Evolutionary conservation across 805 yeast species (phyloP), one percentile per base, ranked within the genome.

Genomic region (Spathaspora gorwiae): DNA sequence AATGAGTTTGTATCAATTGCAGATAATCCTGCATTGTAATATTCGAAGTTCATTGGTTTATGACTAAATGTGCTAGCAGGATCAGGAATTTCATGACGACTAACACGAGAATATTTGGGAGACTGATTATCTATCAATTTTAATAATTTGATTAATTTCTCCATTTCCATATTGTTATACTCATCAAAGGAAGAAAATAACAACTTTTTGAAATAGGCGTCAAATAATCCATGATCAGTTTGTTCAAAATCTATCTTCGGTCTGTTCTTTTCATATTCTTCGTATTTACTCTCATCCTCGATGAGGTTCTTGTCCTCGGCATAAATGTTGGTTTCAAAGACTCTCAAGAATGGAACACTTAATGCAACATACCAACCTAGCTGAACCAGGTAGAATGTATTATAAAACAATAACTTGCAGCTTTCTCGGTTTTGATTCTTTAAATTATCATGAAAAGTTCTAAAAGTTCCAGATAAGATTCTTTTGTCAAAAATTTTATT

Each of bases 291-390:
- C 6, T 29, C 13, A 42, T 63, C 57, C 15, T 44, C 47, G 14
- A 60, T 45, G 6, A 54, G 38, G 2, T 53, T 44, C 3, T 48
- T 32, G 37, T 55, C 50, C 46, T 71, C 75, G 12, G 60, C 48
- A 39, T 60, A 58, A 1, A 61, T 48, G 45, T 60, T 64, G 44
- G 59, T 48, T 47, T 72, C 76, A 39, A 65, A 46, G 3, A 71
- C 60, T 30, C 66, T 50, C 6, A 67, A 54, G 51, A 69, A 72
- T 7, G 76, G 76, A 2, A 56, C 46, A 2, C 69, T 61, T 1
- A 65, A 45, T 1, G 73, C 62, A 40, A 70, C 48, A 43, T 58
- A 65, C 76, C 75, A 70, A 1, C 67, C 53, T 49, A 64, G 67
- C 46, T 65, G 66, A 8, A 60, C 52, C 46, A 72, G 65, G 50